Evolutionary conservation across 495 filamentous ascomycete genomes (phyloP), one percentile per base, ranked within the genome.

Genomic region (Oleoguttula mirabilis): DNA sequence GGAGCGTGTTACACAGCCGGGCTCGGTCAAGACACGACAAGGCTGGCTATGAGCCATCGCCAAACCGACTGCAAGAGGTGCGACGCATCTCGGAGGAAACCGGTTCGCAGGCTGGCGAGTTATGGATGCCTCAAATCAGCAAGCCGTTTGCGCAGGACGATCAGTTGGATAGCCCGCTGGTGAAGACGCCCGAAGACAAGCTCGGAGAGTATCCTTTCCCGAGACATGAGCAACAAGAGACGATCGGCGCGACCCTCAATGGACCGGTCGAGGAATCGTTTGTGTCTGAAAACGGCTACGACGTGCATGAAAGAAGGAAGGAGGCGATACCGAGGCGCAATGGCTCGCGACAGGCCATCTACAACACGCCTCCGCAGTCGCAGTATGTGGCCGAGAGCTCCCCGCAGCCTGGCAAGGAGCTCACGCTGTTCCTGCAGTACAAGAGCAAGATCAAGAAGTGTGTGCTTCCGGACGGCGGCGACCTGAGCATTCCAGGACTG

Each of bases 401-500:
- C 25, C 79, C 81, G 0, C 81, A 84, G 39, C 72, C 81, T 2
- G 79, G 79, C 1, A 94, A 94, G 57, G 86, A 94, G 51, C 67
- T 96, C 20, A 95, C 88, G 0, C 66, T 98, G n/a, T 98, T 96
- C 60, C 60, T 98, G 30, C 92, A 98, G 64, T 94, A 95, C 63
- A 93, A 87, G 53, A 88, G 80, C 47, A 87, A 88, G 55, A 90
- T 96, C 45, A 95, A 95, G 64, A 96, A 96, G 54, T 93, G 88
- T 55, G 75, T 94, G 6, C 73, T 98, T 10, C 64, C 82, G 2
- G 88, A 88, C 53, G 88, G 87, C 3, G 73, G 77, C 8, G 85
- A 82, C 32, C 66, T 98, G 12, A 86, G 87, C 15, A 77, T 94
- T 40, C 84, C 82, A 8, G 73, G 86, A 10, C 63, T 98, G 42